Evolutionary conservation across 1,284 basidiomycete genomes (phyloP).

Genomic region (Puccinia novopanici): DNA sequence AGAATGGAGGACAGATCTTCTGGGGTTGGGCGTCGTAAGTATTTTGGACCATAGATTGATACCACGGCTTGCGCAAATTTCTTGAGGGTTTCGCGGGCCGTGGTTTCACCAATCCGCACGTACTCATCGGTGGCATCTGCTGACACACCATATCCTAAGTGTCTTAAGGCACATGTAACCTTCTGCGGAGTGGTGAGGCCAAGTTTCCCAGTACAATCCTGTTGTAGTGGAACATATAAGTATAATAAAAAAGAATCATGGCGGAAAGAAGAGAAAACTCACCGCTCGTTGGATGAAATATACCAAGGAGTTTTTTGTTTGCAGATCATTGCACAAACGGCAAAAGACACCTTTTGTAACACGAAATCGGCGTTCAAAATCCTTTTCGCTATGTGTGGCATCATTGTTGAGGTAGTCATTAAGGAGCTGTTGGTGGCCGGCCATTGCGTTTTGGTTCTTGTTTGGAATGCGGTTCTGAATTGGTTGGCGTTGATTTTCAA

Average conservation of each 20-base stretch:
- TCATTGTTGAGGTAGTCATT: no score
- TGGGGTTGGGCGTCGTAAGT: neutral
- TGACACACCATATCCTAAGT: neutral
- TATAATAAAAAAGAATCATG: neutral
- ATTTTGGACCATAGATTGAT: neutral
- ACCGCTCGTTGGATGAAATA: neutral
- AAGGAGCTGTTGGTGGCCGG: no score
- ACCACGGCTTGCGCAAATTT: neutral
- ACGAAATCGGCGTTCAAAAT: no score
- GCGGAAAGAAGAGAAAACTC: neutral
- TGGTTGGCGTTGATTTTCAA: no score
- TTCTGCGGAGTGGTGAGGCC: neutral
- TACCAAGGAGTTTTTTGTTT: neutral
- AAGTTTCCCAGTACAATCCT: neutral
- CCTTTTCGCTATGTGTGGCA: no score
- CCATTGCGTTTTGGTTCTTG: no score
- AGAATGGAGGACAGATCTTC: neutral
- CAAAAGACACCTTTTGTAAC: neutral
- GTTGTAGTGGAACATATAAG: neutral
- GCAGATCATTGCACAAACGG: neutral
- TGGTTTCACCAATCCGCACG: neutral
- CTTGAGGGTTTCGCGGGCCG: neutral
- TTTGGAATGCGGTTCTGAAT: no score
- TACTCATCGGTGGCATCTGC: conserved; percentile 19
- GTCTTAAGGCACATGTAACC: neutral